phyloP scores from a whole-genome alignment of 1,284 basidiomycete species.

The Cryptococcus amylolentus region DNA sequence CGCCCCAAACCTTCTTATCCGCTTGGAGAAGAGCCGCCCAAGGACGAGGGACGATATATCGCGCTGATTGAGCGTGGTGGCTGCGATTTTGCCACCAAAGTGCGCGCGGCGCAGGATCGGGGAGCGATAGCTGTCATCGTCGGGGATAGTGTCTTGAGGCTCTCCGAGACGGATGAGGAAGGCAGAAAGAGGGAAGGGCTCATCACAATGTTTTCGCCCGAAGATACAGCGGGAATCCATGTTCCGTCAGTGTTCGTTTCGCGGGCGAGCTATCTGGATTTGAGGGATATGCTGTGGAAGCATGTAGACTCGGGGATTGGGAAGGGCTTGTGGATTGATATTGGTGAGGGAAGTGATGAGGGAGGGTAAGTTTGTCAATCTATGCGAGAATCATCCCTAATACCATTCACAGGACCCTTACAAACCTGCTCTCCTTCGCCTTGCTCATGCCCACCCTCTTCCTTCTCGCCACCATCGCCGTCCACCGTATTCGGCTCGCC shows the following conservation, averaged over 20 bases:
- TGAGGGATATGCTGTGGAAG: constrained; percentile 43
- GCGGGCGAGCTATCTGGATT: constrained; percentile 47
- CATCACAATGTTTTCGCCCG: constrained; percentile 83
- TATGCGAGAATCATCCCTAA: neutral
- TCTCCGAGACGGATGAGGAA: constrained; percentile 53
- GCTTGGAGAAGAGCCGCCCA: constrained; percentile 3
- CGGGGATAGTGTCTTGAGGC: constrained; percentile 57
- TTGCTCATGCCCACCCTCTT: constrained; percentile 46
- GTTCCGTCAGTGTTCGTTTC: constrained; percentile 53
- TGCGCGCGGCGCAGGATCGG: constrained; percentile 70
- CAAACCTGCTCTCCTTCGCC: constrained; percentile 43
- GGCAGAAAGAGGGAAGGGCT: constrained; percentile 70
- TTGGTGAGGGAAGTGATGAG: constrained; percentile 42
- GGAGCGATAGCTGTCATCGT: constrained; percentile 87
- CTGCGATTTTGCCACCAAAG: constrained; percentile 85
- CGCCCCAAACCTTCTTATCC: constrained; percentile 4
- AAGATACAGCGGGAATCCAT: constrained; percentile 49
- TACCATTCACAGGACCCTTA: constrained; percentile 31
- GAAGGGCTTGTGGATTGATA: constrained; percentile 31
- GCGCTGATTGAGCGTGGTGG: constrained; percentile 78
- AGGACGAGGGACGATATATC: constrained; percentile 52
- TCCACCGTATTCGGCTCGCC: constrained; percentile 41
- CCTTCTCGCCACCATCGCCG: constrained; percentile 41
- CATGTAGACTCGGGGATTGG: constrained; percentile 21
- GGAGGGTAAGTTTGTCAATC: constrained; percentile 32